These are phyloP conservation scores for Hemerocallis citrina DNA, from an alignment of 106 monocot species.

Conservation along the genomic window DNA sequence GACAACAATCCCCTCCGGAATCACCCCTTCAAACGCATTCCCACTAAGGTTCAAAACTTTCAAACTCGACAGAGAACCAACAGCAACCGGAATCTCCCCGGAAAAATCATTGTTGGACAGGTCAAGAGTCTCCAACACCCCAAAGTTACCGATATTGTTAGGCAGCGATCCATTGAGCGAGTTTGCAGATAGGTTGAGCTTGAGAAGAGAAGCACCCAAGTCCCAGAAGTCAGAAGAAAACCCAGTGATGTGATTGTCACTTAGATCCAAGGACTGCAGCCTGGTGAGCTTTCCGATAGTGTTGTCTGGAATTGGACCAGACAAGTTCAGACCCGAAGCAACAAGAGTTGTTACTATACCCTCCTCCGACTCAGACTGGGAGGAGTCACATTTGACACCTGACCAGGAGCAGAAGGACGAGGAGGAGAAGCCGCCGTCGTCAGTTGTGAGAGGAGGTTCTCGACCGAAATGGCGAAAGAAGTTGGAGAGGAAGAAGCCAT, in stretches of 20 bases:
- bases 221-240: slow-evolving; percentile 70
- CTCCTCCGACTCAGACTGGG: slow-evolving; percentile 15
- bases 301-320: slow-evolving; percentile 62
- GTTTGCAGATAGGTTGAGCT: slow-evolving; percentile 68
- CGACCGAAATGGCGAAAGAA: slow-evolving; percentile 62
- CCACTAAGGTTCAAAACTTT: slow-evolving; percentile 28
- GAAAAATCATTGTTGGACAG: slow-evolving; percentile 54
- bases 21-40: slow-evolving; percentile 42
- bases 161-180: slow-evolving; percentile 45
- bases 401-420: slow-evolving; percentile 51
- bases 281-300: slow-evolving; percentile 73
- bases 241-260: slow-evolving; percentile 46
- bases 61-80: slow-evolving; percentile 33
- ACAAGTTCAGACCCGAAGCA: slow-evolving; percentile 48
- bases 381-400: slow-evolving; percentile 43
- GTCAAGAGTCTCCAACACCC: slow-evolving; percentile 44
- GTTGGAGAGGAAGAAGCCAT: slow-evolving; percentile 48
- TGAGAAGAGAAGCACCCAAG: slow-evolving; percentile 40
- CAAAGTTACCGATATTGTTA: slow-evolving; percentile 74
- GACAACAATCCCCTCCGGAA: slow-evolving; percentile 35
- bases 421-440: slow-evolving; percentile 4
- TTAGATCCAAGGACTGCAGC: slow-evolving; percentile 60
- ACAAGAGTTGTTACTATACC: too few species aligned
- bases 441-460: background rate
- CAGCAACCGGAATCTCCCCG: slow-evolving; percentile 35